Conservation (phyloP, 768 basidiomycete species). For the Gloeophyllum trabeum region DNA sequence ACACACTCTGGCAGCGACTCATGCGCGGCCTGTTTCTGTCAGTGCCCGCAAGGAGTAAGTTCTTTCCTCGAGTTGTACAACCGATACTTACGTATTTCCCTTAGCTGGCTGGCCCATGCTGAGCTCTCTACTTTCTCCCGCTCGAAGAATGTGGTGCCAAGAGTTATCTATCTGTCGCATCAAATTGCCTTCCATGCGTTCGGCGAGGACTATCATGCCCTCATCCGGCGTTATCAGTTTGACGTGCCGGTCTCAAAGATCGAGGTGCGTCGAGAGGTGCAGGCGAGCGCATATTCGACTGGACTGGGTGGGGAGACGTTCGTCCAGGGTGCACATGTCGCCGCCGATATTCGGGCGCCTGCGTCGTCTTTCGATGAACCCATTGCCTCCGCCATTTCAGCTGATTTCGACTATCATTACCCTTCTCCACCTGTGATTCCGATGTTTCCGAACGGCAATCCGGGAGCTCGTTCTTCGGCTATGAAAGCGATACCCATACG, state of each 20-base stretch:
- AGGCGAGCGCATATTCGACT: constrained; percentile 41
- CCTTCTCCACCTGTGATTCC: constrained; percentile 43
- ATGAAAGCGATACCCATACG: constrained; percentile 47
- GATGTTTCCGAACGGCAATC: constrained; percentile 68
- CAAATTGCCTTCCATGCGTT: constrained; percentile 77
- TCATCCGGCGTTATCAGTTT: constrained; percentile 54
- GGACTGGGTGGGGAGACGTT: constrained; percentile 35
- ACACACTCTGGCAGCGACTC: constrained; percentile 12
- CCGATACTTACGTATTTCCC: neutral
- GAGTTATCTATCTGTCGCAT: constrained; percentile 72
- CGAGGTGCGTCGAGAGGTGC: constrained; percentile 63
- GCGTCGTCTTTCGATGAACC: constrained; percentile 71
- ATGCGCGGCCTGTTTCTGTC: neutral
- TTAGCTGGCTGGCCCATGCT: constrained; percentile 64
- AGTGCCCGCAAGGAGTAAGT: too few relatives aligned
- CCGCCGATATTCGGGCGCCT: constrained; percentile 29
- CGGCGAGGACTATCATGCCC: constrained; percentile 69
- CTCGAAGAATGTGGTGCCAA: constrained; percentile 49
- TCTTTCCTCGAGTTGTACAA: neutral
- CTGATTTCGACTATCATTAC: constrained; percentile 40
- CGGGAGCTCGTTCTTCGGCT: constrained; percentile 23
- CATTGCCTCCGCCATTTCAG: constrained; percentile 60
- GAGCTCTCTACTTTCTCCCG: constrained; percentile 70
- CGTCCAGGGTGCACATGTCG: constrained; percentile 34
- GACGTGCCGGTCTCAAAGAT: constrained; percentile 48